Base-by-base conservation (phyloP, 192 early-diverging fungal species). In the Linnemannia elongata region DNA sequence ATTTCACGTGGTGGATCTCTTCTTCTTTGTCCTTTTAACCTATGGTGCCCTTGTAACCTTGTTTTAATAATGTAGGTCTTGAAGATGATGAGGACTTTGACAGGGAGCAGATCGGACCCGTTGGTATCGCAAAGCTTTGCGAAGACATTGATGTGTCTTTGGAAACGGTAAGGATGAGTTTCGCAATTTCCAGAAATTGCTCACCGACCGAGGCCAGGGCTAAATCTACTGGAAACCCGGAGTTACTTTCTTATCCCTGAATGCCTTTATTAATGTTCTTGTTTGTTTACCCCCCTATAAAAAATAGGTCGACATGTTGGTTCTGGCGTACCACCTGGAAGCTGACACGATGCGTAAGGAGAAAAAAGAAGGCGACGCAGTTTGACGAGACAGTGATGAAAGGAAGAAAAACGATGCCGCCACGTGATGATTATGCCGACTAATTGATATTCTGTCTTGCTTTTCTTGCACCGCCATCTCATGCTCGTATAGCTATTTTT, bases 261-360 rank as follows among this genome's bases (percentile, higher is more conserved):
- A 66, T 66, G 30, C 12, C 9, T 66, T 13, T 66, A 66, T 33
- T 66, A 33, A 66, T 66, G 27, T 33, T 33, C 27, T 52, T 52
- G 60, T 15, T 66, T 66, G 60, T 66, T 66, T 12, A 66, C 60
- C 60, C 12, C 57, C 30, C 60, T 66, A 15, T 66, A 66, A 66
- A 38, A 57, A 38, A 60, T 81, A 87, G 85, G 75, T 87, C 63
- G 85, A 87, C 45, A 87, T 87, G 85, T 54, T 87, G 57, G 85
- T 87, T 39, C 76, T 87, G 6, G 85, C 85, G 8, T 87, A 75
- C 69, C 85, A 87, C 60, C 66, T 87, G 72, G 17, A 81, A 20
- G 85, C 85, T 33, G 79, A 87, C 68, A 81, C 85, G 41, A 87
- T 87, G 85, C 85, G 85, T 87, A 87, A 81, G 85, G 45, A 49